Evolutionary conservation across 2,329 filamentous ascomycete genomes (phyloP), one percentile per base, ranked within the genome.

Genomic region (Cladophialophora psammophila): DNA sequence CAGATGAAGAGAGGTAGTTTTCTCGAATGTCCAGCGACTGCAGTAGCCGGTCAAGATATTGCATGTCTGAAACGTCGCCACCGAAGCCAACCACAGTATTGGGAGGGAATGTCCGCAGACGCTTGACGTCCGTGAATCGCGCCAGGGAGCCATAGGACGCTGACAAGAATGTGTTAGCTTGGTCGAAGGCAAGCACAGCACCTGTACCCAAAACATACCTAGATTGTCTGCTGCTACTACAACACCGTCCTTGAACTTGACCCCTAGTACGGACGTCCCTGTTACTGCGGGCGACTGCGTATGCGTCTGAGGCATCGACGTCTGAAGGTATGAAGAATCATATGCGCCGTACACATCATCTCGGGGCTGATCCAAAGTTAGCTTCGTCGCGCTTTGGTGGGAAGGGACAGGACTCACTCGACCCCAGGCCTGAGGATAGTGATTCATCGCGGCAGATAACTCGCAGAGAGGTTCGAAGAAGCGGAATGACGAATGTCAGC

Each of bases 61-160:
- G 95, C 95, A 99, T 98, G 84, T 99, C 95, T 72, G 92, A 96
- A 75, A 99, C 90, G 83, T 99, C 95, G 79, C 95, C 95, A 79
- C 93, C 93, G 82, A 98, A 96, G 75, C 95, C 95, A 76, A 99
- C 86, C 68, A 98, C 87, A 35, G 93, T 90, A 72, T 90, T 88
- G 72, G 89, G 86, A 81, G 93, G 92, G 81, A 98, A 98, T 74
- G 89, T 87, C 75, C 93, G 93, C 73, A 99, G 90, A 77, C 95
- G 94, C 84, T 97, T 96, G 78, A 98, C 93, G 80, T 97, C 91
- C 76, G 92, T 94, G 86, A 98, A 99, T 78, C 95, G 93, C 68
- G 95, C 94, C 73, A 94, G 91, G 65, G 95, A 97, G 79, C 95
- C 95, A 81, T 99, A 99, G 66, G 95, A 99, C 74, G 95, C 95